Percentiles rank a stretch among this genome's conserved stretches.
These are phyloP conservation scores for Fonsecaea pedrosoi DNA, from an alignment of 2,329 filamentous ascomycete genomes.

Conservation along the genomic window DNA sequence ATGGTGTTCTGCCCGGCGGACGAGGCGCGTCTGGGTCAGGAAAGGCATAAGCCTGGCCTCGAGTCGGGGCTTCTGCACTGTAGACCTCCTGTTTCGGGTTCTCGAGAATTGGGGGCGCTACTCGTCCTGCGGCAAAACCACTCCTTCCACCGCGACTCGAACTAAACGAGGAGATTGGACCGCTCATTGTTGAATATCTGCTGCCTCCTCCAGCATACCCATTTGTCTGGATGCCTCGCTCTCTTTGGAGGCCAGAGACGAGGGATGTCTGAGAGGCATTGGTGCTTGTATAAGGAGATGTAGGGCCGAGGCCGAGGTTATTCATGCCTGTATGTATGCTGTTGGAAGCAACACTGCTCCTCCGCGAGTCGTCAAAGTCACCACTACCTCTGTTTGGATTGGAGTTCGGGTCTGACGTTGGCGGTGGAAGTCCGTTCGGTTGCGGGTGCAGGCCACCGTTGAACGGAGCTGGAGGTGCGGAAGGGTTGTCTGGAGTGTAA, in stretches of 20 bases:
- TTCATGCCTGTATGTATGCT: conserved; percentile 58
- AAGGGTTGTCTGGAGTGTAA: conserved; percentile 49
- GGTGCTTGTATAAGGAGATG: conserved; percentile 52
- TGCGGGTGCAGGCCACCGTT: conserved; percentile 49
- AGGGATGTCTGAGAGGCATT: conserved; percentile 55
- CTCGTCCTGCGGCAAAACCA: conserved; percentile 54
- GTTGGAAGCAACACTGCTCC: conserved; percentile 56
- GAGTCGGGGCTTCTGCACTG: conserved; percentile 57
- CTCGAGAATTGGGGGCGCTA: conserved; percentile 56
- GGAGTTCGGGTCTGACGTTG: conserved; percentile 60
- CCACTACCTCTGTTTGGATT: conserved; percentile 53
- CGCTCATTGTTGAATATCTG: conserved; percentile 47
- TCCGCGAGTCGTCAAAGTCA: conserved; percentile 55
- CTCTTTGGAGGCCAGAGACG: conserved; percentile 52
- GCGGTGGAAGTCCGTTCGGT: conserved; percentile 60
- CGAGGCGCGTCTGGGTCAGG: conserved; percentile 54
- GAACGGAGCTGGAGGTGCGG: conserved; percentile 49
- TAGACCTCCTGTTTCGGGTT: conserved; percentile 59
- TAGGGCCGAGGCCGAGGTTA: conserved; percentile 54
- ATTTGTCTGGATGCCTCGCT: conserved; percentile 50
- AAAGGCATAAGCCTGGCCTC: conserved; percentile 59
- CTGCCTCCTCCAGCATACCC: conserved; percentile 48
- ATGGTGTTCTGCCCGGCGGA: conserved; percentile 44
- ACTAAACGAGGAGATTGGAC: conserved; percentile 51
- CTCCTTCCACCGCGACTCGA: conserved; percentile 47